A percentile compares a stretch with the other conserved stretches of the same genome.
phyloP scores from a whole-genome alignment of 768 basidiomycete genomes.

The Psilocybe cyanescens region DNA sequence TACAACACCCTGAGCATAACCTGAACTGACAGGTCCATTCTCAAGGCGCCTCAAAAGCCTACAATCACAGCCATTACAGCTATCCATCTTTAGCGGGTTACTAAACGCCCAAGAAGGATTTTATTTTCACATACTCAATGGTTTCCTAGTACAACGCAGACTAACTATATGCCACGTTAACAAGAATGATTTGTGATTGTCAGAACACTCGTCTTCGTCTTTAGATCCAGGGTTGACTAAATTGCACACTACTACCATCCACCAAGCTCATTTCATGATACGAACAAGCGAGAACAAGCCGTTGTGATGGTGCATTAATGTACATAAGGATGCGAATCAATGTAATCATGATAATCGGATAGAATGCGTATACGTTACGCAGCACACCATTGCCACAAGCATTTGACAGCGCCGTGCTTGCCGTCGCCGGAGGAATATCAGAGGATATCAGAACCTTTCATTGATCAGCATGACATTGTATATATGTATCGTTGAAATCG shows the following conservation, averaged over 20 bases:
- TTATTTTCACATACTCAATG: not conserved
- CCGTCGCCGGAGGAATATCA: constrained; percentile 1
- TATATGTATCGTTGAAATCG: not conserved
- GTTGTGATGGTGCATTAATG: not conserved
- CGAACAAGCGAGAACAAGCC: constrained; percentile 3
- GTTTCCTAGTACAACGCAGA: not conserved
- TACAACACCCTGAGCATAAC: not conserved
- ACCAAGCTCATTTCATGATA: constrained; percentile 1
- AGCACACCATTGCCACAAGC: not conserved
- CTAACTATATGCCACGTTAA: not conserved
- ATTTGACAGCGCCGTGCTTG: constrained; percentile 3
- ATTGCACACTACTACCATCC: not conserved
- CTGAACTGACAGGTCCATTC: not conserved
- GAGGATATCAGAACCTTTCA: not conserved
- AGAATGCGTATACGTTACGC: constrained; percentile 5
- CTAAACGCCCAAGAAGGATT: not conserved
- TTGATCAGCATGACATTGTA: constrained; percentile 7
- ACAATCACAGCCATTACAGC: not conserved
- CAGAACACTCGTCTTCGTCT: not conserved
- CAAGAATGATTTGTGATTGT: not conserved
- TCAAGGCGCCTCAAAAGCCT: not conserved
- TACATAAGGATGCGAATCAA: constrained; percentile 4
- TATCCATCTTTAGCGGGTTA: not conserved
- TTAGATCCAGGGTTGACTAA: not conserved
- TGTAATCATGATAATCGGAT: constrained; percentile 15